Evolutionary conservation across 164 flowering plant genomes (phyloP).

Genomic region (Amborella trichopoda): DNA sequence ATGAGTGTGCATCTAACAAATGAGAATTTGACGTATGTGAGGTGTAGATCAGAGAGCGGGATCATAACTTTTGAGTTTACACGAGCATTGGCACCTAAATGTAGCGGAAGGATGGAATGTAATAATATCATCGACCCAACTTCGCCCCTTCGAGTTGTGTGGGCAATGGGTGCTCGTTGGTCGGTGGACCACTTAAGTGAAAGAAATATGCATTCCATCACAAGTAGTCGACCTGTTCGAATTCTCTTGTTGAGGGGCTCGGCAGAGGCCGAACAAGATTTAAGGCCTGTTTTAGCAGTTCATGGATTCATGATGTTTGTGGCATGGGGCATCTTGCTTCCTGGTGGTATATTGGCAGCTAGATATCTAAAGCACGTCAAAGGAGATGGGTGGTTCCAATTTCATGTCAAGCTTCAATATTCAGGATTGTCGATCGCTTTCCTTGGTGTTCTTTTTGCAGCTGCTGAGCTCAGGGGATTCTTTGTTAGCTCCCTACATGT

Average conservation of each 20-base stretch:
- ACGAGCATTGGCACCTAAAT: slow-evolving; percentile 60
- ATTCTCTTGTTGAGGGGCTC: slow-evolving; percentile 83
- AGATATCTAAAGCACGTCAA: slow-evolving; percentile 85
- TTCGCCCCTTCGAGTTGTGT: slow-evolving; percentile 75
- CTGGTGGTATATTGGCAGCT: slow-evolving; percentile 85
- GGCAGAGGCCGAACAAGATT: slow-evolving; percentile 93
- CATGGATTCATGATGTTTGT: slow-evolving; percentile 99
- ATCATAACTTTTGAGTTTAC: slow-evolving; percentile 90
- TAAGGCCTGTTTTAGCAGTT: slow-evolving; percentile 88
- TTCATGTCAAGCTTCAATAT: slow-evolving; percentile 89
- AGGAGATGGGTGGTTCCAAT: slow-evolving; percentile 84
- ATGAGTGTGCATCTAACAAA: slow-evolving; percentile 55
- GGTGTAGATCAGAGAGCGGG: slow-evolving; percentile 88
- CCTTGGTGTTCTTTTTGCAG: slow-evolving; percentile 89
- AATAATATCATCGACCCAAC: slow-evolving; percentile 81
- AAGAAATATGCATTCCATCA: slow-evolving; percentile 76
- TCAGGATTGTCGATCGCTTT: slow-evolving; percentile 75
- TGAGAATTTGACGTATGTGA: slow-evolving; percentile 77
- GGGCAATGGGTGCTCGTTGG: slow-evolving; percentile 98
- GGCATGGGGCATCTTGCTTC: slow-evolving; percentile 94
- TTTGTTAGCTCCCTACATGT: slow-evolving; percentile 60
- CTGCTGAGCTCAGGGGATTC: slow-evolving; percentile 90
- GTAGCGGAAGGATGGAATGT: slow-evolving; percentile 54
- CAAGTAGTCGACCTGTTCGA: slow-evolving; percentile 61
- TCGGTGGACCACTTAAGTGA: slow-evolving; percentile 50